Percentiles rank a stretch among this genome's conserved stretches.
These are phyloP conservation scores for Hyaloperonospora brassicae DNA, from an alignment of 352 stramenopile genomes.

Conservation along the genomic window DNA sequence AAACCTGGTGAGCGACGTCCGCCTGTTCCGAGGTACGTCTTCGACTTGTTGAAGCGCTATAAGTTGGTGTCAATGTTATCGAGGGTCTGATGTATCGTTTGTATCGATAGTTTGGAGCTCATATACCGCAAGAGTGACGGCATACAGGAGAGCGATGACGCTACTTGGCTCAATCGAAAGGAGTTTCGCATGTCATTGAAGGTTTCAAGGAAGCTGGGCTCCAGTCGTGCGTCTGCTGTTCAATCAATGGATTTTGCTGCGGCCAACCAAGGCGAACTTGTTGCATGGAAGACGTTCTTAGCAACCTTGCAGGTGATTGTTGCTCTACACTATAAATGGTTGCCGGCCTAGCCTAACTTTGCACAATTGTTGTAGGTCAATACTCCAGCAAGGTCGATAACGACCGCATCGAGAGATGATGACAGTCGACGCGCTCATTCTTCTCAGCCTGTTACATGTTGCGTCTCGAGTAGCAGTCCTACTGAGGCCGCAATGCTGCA, in stretches of 20 bases:
- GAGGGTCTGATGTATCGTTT: too few relatives aligned
- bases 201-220: constrained; percentile 51
- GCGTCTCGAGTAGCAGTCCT: constrained; percentile 5
- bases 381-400: constrained; percentile 15
- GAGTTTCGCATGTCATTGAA: constrained; percentile 61
- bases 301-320: constrained; percentile 38
- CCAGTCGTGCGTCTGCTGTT: constrained; percentile 53
- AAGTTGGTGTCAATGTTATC: too few relatives aligned
- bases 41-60: constrained; percentile 3
- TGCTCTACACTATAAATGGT: not conserved
- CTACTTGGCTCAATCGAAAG: constrained; percentile 61
- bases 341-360: constrained; percentile 4
- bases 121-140: constrained; percentile 55
- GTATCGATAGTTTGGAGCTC: constrained; percentile 36
- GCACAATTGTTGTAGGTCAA: constrained; percentile 14
- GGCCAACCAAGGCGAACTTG: constrained; percentile 44
- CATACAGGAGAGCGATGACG: constrained; percentile 43
- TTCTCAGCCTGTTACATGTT: constrained; percentile 3
- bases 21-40: constrained; percentile 42
- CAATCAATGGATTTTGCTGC: constrained; percentile 61
- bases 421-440: constrained; percentile 3
- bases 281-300: constrained; percentile 68
- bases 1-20: constrained; percentile 62
- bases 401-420: constrained; percentile 18
- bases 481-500: constrained; percentile 29